Percentiles rank a stretch among this genome's conserved stretches.
Conservation (phyloP, 139 green algal species). For the Chara braunii region DNA sequence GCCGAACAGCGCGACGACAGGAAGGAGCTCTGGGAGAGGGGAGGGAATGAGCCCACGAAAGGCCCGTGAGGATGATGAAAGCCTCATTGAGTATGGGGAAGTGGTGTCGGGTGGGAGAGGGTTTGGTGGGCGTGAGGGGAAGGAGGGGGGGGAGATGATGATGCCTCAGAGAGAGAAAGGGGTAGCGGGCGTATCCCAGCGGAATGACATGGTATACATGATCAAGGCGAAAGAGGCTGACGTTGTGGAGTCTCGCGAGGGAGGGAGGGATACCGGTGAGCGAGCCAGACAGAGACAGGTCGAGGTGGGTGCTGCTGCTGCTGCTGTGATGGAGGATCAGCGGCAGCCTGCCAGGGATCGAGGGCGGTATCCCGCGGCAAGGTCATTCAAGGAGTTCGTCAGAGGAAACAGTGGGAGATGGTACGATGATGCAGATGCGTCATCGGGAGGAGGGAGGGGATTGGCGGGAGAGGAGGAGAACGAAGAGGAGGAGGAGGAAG, state of each 20-base stretch:
- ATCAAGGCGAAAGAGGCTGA: not conserved
- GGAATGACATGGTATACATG: not conserved
- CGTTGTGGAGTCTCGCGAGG: not conserved
- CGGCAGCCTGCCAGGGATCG: too few relatives aligned
- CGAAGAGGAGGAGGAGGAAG: not conserved
- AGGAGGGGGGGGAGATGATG: not conserved
- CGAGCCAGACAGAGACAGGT: not conserved
- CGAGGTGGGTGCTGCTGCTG: not conserved
- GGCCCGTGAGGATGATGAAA: not conserved
- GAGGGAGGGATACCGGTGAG: not conserved
- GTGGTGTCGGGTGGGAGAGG: not conserved
- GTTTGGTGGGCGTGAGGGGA: not conserved
- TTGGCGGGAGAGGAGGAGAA: slow-evolving; percentile 8
- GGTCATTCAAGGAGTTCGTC: not conserved
- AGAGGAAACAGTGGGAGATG: slow-evolving; percentile 4
- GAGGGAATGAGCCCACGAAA: slow-evolving; percentile 13
- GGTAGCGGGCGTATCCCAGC: not conserved
- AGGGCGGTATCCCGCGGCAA: too few relatives aligned
- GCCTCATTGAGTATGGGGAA: not conserved
- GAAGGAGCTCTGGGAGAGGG: not conserved
- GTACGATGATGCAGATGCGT: too few relatives aligned
- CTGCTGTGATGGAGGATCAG: too few relatives aligned
- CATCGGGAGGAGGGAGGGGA: not conserved
- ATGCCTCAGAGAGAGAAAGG: not conserved
- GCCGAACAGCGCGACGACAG: too few relatives aligned